phyloP scores from a whole-genome alignment of 306 rosid genomes.

The Lathyrus sativus region DNA sequence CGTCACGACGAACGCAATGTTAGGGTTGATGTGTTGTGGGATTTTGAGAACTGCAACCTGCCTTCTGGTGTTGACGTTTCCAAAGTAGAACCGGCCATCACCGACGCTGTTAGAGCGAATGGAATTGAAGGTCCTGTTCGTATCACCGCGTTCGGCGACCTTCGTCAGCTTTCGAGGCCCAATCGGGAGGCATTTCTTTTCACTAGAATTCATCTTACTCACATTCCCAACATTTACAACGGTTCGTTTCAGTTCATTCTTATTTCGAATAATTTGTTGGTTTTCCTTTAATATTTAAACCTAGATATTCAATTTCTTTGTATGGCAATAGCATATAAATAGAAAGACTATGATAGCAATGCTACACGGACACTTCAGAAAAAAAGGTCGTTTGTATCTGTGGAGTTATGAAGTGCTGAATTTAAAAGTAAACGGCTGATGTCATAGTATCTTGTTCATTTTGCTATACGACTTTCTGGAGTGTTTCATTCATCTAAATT shows the following conservation, averaged over 20 bases:
- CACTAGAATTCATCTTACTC: constrained; percentile 72
- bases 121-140: constrained; percentile 84
- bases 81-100: constrained; percentile 52
- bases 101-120: constrained; percentile 66
- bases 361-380: neutral
- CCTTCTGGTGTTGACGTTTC: constrained; percentile 51
- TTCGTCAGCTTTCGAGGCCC: constrained; percentile 54
- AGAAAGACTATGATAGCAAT: neutral
- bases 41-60: constrained; percentile 72
- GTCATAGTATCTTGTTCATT: constrained; percentile 14
- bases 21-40: constrained; percentile 95
- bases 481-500: constrained; percentile 13
- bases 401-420: no score
- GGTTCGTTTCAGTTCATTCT: constrained; percentile 39
- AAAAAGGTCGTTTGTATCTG: no score
- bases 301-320: neutral
- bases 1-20: constrained; percentile 59
- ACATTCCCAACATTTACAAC: constrained; percentile 62
- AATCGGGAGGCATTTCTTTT: constrained; percentile 73
- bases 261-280: neutral
- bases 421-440: no score
- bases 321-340: neutral
- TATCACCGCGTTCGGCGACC: constrained; percentile 77
- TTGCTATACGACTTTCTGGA: neutral
- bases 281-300: neutral